Evolutionary conservation across 176 grass and related monocot genomes (phyloP).

Genomic region (Metroxylon sagu): DNA sequence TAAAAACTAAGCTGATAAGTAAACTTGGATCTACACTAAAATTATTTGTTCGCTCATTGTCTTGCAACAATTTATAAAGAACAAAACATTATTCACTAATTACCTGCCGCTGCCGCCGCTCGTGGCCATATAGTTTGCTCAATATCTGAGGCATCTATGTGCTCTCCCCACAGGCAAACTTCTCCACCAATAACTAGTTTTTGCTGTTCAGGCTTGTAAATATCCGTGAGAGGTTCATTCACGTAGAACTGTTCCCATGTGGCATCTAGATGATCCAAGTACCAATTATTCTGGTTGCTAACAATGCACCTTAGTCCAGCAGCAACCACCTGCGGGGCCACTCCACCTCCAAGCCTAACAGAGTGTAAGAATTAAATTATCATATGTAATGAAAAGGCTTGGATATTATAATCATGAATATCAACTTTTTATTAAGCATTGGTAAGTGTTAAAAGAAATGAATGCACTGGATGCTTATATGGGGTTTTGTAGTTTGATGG

Average conservation of each 20-base stretch:
- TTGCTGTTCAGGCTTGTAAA: conserved; percentile 48
- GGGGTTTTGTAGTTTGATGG: too few relatives aligned
- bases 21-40: too few relatives aligned
- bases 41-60: too few relatives aligned
- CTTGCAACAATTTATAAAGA: too few relatives aligned
- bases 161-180: conserved; percentile 86
- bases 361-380: too few relatives aligned
- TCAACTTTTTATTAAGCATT: too few relatives aligned
- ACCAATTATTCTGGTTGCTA: conserved; percentile 91
- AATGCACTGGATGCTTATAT: too few relatives aligned
- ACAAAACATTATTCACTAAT: not conserved
- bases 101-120: conserved; percentile 87
- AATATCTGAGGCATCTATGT: conserved; percentile 82
- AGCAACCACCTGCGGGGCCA: conserved; percentile 63
- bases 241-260: conserved; percentile 74
- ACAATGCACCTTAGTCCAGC: conserved; percentile 84
- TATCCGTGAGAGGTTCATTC: conserved; percentile 72
- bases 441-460: too few relatives aligned
- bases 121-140: conserved; percentile 92
- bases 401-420: too few relatives aligned
- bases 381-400: too few relatives aligned
- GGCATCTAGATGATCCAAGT: conserved; percentile 85
- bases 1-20: too few relatives aligned
- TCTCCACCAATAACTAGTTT: conserved; percentile 76
- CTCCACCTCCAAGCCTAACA: conserved; percentile 53